Evolutionary conservation across 2,329 filamentous ascomycete species (phyloP), one percentile per base, ranked within the genome.

Genomic region (Colletotrichum tanaceti): DNA sequence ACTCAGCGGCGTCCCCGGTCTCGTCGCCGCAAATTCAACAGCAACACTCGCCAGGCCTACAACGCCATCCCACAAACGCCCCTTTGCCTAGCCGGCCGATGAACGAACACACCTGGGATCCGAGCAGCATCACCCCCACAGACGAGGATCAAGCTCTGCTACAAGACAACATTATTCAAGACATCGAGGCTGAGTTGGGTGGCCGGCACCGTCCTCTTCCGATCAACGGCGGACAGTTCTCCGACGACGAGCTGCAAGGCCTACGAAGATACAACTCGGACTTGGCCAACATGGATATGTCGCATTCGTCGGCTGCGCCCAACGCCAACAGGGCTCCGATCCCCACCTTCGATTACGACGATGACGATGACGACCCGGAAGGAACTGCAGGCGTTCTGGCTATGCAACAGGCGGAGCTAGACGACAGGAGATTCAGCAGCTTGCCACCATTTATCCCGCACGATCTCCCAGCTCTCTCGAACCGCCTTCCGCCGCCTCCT

Each of bases 301-400:
- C 71, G 47, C 78, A 76, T 28, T 77, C 77, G 1, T 83, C 81
- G 4, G 81, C 78, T 69, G 79, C 81, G 4, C 82, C 82, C 11
- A 80, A 77, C 4, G 65, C 81, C 14, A 79, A 77, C 67, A 77
- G 79, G 58, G 80, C 78, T n/a, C 77, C 78, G n/a, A 75, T 78
- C 1, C 75, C 78, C 4, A 74, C 78, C 2, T 78, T 80, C 71
- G 73, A 78, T 57, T 80, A 82, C 70, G 80, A 84, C 43, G 85
- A 85, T 14, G 91, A 95, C 63, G 93, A 97, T 58, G 97, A 93
- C 75, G 95, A 98, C 75, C 89, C 92, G 0, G 95, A 98, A 78
- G 95, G 92, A 22, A 90, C 91, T 46, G 93, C 93, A 69, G 95
- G 96, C 18, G 82, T 97, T 59, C 87, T 92, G 76, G 94, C 94